These are phyloP conservation scores for Ailanthus altissimus DNA, from an alignment of 345 rosid species.

Conservation along the genomic window DNA sequence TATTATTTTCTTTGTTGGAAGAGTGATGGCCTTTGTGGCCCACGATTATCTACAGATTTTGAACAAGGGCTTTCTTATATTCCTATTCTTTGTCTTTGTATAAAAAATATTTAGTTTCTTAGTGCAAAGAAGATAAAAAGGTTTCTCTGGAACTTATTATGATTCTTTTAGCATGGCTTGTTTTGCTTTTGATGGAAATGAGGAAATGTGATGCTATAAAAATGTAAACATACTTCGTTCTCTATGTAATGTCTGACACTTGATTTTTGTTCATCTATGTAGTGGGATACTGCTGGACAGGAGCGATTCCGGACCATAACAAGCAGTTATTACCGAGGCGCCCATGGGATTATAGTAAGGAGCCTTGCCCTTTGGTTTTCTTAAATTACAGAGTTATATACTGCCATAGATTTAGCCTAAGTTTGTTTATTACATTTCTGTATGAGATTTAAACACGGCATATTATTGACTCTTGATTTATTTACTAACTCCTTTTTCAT, in stretches of 20 bases:
- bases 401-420: background rate
- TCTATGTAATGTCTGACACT: background rate
- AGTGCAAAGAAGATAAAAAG: background rate
- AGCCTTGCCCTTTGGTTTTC: background rate
- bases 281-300: conserved; percentile 97
- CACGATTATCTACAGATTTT: background rate
- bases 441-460: background rate
- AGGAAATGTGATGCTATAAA: background rate
- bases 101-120: background rate
- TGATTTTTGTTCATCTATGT: conserved; percentile 21
- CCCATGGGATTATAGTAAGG: conserved; percentile 87
- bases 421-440: background rate
- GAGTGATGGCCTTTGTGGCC: background rate
- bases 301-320: conserved; percentile 93
- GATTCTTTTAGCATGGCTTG: background rate
- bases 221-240: background rate
- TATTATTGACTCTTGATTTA: background rate
- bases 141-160: background rate
- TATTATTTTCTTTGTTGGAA: background rate
- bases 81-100: background rate
- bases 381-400: background rate
- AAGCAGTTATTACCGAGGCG: conserved; percentile 93
- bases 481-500: background rate
- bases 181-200: background rate
- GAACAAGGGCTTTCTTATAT: background rate